A percentile compares a stretch with the other conserved stretches of the same genome.
These are phyloP conservation scores for Annona squamosa DNA, from an alignment of 164 flowering plant genomes.

Conservation along the genomic window DNA sequence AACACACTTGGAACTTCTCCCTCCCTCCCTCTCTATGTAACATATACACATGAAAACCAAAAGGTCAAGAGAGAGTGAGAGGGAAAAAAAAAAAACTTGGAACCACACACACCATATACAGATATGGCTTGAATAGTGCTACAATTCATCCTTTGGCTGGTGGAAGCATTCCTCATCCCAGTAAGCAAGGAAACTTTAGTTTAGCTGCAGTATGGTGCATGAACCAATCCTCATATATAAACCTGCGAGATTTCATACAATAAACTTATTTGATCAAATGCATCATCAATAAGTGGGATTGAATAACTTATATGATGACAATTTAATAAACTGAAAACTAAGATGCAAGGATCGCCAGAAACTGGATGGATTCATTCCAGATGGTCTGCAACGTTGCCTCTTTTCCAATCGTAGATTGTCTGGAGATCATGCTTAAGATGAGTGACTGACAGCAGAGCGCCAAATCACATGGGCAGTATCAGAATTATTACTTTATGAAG, in stretches of 20 bases:
- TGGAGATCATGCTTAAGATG: too few relatives aligned
- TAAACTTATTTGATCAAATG: neutral
- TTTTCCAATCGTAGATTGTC: too few relatives aligned
- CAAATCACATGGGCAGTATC: too few relatives aligned
- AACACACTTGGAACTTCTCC: too few relatives aligned
- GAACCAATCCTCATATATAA: conserved; percentile 74
- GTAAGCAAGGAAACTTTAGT: conserved; percentile 69
- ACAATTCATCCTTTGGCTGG: conserved; percentile 72
- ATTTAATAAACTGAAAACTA: neutral
- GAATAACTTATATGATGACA: neutral
- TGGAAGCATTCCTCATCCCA: conserved; percentile 78
- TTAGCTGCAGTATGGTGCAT: conserved; percentile 91
- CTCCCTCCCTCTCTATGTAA: too few relatives aligned
- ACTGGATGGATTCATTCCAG: neutral
- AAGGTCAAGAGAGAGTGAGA: neutral
- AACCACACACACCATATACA: neutral
- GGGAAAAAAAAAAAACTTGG: neutral
- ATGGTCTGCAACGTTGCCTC: too few relatives aligned
- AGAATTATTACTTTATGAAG: too few relatives aligned
- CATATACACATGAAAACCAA: too few relatives aligned
- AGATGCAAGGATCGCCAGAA: neutral
- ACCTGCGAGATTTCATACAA: conserved; percentile 30
- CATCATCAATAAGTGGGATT: neutral
- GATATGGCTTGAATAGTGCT: neutral
- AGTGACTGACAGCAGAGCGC: too few relatives aligned